Percentiles rank a stretch among this genome's conserved stretches.
Evolutionary conservation across 2,329 filamentous ascomycete genomes (phyloP).

Genomic region (Ophiostoma fasciatum): DNA sequence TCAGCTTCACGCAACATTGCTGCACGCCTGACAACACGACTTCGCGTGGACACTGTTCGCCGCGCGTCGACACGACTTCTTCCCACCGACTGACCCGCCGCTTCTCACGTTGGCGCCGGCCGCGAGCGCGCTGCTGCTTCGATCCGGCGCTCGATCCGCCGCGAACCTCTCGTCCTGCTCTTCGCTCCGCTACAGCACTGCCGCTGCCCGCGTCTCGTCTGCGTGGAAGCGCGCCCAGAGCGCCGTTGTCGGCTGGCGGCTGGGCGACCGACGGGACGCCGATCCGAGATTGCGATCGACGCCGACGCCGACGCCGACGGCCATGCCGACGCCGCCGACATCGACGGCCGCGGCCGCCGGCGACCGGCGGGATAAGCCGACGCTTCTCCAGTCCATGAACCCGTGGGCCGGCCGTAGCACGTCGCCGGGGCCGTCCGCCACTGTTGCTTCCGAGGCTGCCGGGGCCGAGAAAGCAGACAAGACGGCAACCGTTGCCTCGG

Average conservation of each 20-base stretch:
- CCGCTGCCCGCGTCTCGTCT: slow-evolving; percentile 1
- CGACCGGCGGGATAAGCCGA: slow-evolving; percentile 42
- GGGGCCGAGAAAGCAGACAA: too few species aligned
- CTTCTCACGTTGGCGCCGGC: slow-evolving; percentile 6
- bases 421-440: not conserved
- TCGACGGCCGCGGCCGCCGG: too few species aligned
- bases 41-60: too few species aligned
- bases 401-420: slow-evolving; percentile 36
- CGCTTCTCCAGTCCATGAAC: slow-evolving; percentile 46
- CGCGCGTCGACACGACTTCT: too few species aligned
- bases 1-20: too few species aligned
- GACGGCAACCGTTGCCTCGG: too few species aligned
- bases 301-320: too few species aligned
- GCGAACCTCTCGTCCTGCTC: too few species aligned
- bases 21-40: not conserved
- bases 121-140: slow-evolving; percentile 1
- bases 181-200: slow-evolving; percentile 1
- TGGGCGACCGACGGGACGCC: not conserved
- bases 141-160: not conserved
- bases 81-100: not conserved
- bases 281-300: too few species aligned
- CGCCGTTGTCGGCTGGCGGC: slow-evolving; percentile 4
- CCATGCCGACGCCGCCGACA: slow-evolving; percentile 25
- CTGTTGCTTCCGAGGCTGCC: too few species aligned
- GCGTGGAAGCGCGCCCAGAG: slow-evolving; percentile 1